phyloP scores from a whole-genome alignment of 129 eudicot species.

The Escallonia herrerae region DNA sequence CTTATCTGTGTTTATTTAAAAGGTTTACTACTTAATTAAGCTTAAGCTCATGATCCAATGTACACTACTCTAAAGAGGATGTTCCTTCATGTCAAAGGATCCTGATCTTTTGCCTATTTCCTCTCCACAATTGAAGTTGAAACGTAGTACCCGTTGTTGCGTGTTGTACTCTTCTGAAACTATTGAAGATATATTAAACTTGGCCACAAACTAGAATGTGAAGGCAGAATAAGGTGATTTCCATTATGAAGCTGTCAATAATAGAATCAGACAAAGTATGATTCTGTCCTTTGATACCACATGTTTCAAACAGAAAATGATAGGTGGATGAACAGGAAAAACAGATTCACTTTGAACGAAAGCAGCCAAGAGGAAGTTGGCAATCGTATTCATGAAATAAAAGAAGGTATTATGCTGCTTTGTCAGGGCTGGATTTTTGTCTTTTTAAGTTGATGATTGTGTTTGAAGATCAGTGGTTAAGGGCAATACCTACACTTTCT shows the following conservation, averaged over 20 bases:
- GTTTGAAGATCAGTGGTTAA: background rate
- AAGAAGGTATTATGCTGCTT: conserved; percentile 25
- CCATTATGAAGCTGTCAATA: too few species aligned
- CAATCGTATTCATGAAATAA: conserved; percentile 8
- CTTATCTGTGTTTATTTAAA: conserved; percentile 6
- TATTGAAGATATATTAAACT: too few species aligned
- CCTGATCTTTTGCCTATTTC: background rate
- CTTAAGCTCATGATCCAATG: conserved; percentile 24
- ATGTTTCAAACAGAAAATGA: too few species aligned
- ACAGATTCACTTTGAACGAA: conserved; percentile 20
- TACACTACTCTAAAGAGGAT: background rate
- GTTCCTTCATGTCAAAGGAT: background rate
- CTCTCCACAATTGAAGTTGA: background rate
- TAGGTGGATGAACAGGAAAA: background rate
- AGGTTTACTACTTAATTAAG: conserved; percentile 3
- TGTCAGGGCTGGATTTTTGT: conserved; percentile 6
- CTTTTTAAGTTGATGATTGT: background rate
- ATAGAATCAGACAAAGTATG: too few species aligned
- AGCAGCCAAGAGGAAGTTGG: conserved; percentile 10
- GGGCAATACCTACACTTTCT: background rate
- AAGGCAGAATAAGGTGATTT: too few species aligned
- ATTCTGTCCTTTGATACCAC: too few species aligned
- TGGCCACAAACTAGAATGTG: too few species aligned
- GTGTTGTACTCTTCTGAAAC: too few species aligned
- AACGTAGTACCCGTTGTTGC: too few species aligned